These are phyloP conservation scores for Lasiosphaeriaceae sp. DNA, from an alignment of 495 filamentous ascomycete species.

Conservation along the genomic window DNA sequence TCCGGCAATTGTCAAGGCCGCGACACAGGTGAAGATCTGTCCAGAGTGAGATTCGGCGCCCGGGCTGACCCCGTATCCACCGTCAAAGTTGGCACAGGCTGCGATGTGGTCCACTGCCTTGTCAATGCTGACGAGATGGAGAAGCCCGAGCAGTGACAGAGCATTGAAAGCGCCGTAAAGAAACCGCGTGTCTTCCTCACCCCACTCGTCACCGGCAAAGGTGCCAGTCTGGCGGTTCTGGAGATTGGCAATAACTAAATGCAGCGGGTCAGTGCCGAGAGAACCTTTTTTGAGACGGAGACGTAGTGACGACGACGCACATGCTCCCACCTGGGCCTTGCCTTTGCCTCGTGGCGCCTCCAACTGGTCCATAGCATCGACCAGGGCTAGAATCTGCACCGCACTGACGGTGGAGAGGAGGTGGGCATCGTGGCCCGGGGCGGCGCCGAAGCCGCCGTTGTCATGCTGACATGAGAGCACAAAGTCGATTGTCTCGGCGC, in stretches of 20 bases:
- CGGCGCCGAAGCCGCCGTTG: conserved; percentile 86
- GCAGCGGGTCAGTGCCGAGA: conserved; percentile 10
- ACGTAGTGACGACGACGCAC: conserved; percentile 42
- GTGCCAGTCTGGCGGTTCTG: conserved; percentile 78
- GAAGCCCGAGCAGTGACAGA: conserved; percentile 70
- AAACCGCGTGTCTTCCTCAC: conserved; percentile 92
- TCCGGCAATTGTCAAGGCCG: conserved; percentile 75
- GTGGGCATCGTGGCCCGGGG: conserved; percentile 91
- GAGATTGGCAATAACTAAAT: conserved; percentile 69
- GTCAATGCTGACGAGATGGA: conserved; percentile 68
- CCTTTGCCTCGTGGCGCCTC: conserved; percentile 66
- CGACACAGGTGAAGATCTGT: conserved; percentile 94
- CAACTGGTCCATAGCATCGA: conserved; percentile 81
- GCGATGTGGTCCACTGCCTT: conserved; percentile 75
- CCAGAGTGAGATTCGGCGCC: conserved; percentile 90
- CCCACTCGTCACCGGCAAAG: conserved; percentile 94
- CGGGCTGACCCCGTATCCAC: conserved; percentile 83
- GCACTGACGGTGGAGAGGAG: conserved; percentile 92
- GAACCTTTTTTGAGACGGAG: neutral
- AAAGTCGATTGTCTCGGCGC: conserved; percentile 80
- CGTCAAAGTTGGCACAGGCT: conserved; percentile 85
- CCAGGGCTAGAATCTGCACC: conserved; percentile 79
- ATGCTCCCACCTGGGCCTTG: conserved; percentile 67
- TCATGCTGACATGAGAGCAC: conserved; percentile 87
- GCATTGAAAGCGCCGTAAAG: conserved; percentile 84